Percentiles rank a stretch among this genome's conserved stretches.
These are phyloP conservation scores for Aspergillus avenaceus DNA, from an alignment of 495 filamentous ascomycete species.

Conservation along the genomic window DNA sequence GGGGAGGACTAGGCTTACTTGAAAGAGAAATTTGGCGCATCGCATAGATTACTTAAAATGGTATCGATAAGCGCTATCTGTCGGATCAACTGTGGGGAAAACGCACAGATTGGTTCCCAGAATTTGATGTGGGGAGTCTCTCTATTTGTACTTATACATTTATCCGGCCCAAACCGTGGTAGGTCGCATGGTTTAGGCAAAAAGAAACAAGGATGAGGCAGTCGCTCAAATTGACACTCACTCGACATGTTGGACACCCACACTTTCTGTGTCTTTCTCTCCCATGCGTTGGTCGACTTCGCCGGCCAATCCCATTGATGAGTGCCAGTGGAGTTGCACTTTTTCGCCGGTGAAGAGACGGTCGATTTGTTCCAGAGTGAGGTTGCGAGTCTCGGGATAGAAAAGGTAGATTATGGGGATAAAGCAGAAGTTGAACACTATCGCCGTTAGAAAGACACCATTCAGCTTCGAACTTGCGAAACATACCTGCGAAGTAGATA, in stretches of 20 bases:
- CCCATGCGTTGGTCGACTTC: slow-evolving; percentile 21
- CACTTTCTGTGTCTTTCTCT: slow-evolving; percentile 18
- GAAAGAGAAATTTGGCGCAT: not conserved
- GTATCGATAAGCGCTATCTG: slow-evolving; percentile 18
- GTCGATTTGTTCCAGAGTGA: slow-evolving; percentile 72
- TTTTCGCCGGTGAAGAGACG: slow-evolving; percentile 42
- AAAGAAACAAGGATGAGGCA: not conserved
- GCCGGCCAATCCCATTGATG: slow-evolving; percentile 29
- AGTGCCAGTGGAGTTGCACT: slow-evolving; percentile 41
- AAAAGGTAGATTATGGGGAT: slow-evolving; percentile 70
- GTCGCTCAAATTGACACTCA: not conserved
- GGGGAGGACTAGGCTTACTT: not conserved
- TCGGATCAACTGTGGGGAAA: slow-evolving; percentile 4
- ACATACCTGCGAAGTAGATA: slow-evolving; percentile 41
- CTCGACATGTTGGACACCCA: slow-evolving; percentile 25
- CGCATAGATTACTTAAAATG: slow-evolving; percentile 15
- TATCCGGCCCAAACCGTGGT: not conserved
- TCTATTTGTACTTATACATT: not conserved
- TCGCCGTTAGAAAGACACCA: slow-evolving; percentile 33
- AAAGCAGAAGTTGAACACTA: slow-evolving; percentile 63
- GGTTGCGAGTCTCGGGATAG: slow-evolving; percentile 63
- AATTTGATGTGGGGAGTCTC: not conserved
- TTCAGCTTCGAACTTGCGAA: not conserved
- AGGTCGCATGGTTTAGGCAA: not conserved
- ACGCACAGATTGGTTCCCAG: not conserved